Base-by-base conservation (phyloP, 2,329 filamentous ascomycete genomes). In the Trichoderma cornu-damae region DNA sequence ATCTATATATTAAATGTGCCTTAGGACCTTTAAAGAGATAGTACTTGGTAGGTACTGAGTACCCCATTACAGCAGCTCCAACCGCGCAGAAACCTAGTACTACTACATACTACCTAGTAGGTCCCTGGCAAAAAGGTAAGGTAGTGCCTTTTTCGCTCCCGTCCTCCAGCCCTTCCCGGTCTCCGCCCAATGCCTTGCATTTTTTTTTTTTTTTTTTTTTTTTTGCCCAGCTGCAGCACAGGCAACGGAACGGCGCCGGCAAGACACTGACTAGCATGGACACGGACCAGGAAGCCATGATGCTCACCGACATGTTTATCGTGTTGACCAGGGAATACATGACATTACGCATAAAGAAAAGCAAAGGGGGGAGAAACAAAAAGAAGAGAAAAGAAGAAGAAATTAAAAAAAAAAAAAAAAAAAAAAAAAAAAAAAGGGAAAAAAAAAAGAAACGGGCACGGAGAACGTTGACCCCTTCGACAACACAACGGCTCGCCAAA, bases 121-220 rank as follows among this genome's bases (percentile, higher is more conserved):
- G n/a, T n/a, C n/a, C n/a, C n/a, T n/a, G n/a, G n/a, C n/a, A n/a
- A 46, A 51, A 32, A 50, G 24, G 24, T 12, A 55, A 42, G 18
- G 50, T 51, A 53, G 48, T 61, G 59, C 61, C 34, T 53, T 58
- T 40, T 53, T 58, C 57, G 50, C 42, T 60, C 55, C 61, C 61
- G 61, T 46, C 57, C 32, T 40, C 54, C 51, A 61, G 44, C 46
- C 57, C 47, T 42, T 49, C 57, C 59, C 51, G n/a, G 48, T 58
- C 49, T 49, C 57, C 57, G 59, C 57, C 56, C 58, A 52, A 62
- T 61, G 59, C 56, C 49, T 59, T 61, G 60, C 60, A 61, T 61
- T 26, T 28, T 20, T 35, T 34, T n/a, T n/a, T n/a, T n/a, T n/a
- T n/a, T n/a, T n/a, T n/a, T n/a, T n/a, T n/a, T n/a, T n/a, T n/a